phyloP scores from a whole-genome alignment of 805 yeast genomes.

The Limtongia smithiae region DNA sequence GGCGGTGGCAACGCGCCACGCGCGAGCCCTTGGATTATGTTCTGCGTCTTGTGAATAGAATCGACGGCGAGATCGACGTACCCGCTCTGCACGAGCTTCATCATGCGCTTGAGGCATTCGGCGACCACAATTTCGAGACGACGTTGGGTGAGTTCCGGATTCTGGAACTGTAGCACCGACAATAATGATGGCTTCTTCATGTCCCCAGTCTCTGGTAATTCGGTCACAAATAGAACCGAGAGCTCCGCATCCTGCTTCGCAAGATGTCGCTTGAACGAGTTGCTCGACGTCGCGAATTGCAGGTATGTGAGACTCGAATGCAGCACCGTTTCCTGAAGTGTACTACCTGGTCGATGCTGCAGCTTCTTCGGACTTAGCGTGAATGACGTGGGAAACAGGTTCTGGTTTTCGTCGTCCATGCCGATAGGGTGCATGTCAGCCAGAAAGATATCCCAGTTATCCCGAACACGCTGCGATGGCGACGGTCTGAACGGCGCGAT shows the following conservation, averaged over 20 bases:
- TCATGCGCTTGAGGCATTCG: constrained; percentile 6
- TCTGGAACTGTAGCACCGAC: background rate
- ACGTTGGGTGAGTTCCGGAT: constrained; percentile 16
- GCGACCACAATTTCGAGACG: constrained; percentile 18
- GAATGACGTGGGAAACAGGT: background rate
- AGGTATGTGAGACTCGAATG: constrained; percentile 3
- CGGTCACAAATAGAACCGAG: constrained; percentile 1
- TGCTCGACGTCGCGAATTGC: constrained; percentile 1
- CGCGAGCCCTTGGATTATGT: constrained; percentile 8
- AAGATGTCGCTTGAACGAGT: constrained; percentile 4
- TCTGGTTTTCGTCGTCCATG: background rate
- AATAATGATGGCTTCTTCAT: background rate
- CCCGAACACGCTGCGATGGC: background rate
- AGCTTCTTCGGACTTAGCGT: background rate
- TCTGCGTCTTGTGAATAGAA: constrained; percentile 7
- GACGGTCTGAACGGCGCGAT: constrained; percentile 10
- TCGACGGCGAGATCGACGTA: constrained; percentile 8
- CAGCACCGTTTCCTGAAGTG: background rate
- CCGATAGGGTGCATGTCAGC: constrained; percentile 9
- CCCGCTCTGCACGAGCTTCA: constrained; percentile 7
- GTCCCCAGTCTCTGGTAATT: background rate
- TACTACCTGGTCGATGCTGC: background rate
- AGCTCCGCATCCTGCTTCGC: constrained; percentile 5
- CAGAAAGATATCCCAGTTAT: constrained; percentile 18
- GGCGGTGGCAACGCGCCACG: constrained; percentile 15